phyloP scores from a whole-genome alignment of 768 basidiomycete species.

The Russula vinacea region DNA sequence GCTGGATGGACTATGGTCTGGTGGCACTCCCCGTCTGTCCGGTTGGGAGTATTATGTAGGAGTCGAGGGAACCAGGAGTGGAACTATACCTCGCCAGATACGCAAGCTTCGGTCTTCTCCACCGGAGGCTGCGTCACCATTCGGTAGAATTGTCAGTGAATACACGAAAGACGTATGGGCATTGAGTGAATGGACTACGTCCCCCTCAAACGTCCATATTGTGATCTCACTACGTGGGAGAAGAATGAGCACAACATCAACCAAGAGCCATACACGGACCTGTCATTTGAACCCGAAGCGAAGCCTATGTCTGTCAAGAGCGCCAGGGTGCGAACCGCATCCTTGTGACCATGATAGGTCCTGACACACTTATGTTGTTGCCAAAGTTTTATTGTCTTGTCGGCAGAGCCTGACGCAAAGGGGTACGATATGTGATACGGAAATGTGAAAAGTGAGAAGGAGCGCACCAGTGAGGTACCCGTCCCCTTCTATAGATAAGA shows the following conservation, averaged over 20 bases:
- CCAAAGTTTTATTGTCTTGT: slow-evolving; percentile 92
- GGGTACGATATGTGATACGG: neutral
- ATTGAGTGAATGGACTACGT: slow-evolving; percentile 70
- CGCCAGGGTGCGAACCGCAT: slow-evolving; percentile 85
- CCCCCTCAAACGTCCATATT: slow-evolving; percentile 86
- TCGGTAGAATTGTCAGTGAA: slow-evolving; percentile 76
- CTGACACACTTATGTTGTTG: slow-evolving; percentile 66
- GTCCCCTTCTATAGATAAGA: slow-evolving; percentile 72
- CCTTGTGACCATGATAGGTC: slow-evolving; percentile 82
- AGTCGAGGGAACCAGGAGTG: slow-evolving; percentile 4
- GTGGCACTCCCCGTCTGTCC: slow-evolving; percentile 75
- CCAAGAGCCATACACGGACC: slow-evolving; percentile 43
- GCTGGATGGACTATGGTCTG: slow-evolving; percentile 93
- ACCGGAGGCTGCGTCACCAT: slow-evolving; percentile 79
- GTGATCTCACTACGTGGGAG: slow-evolving; percentile 68
- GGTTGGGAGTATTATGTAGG: slow-evolving; percentile 3
- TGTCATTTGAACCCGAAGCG: slow-evolving; percentile 94
- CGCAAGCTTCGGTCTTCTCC: slow-evolving; percentile 94
- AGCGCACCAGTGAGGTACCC: slow-evolving; percentile 75
- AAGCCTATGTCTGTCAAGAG: slow-evolving; percentile 85
- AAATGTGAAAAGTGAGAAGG: neutral
- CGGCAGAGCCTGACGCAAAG: slow-evolving; percentile 70
- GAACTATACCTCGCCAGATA: slow-evolving; percentile 76
- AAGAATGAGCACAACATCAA: slow-evolving; percentile 16
- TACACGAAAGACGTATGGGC: slow-evolving; percentile 99